A percentile compares a stretch with the other conserved stretches of the same genome.
phyloP scores from a whole-genome alignment of 2,329 filamentous ascomycete species.

The Pezicula radicicola region DNA sequence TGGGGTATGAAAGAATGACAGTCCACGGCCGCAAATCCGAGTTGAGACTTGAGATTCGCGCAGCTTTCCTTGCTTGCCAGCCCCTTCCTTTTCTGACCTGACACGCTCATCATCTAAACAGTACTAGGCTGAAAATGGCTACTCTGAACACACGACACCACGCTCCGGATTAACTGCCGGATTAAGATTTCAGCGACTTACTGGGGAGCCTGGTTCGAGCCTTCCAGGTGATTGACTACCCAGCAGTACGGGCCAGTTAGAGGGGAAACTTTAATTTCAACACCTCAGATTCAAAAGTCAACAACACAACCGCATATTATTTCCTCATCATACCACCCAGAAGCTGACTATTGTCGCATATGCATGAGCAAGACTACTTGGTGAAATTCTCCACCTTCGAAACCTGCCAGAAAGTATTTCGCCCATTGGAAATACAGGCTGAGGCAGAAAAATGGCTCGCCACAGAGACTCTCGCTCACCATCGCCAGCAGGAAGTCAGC shows the following conservation, averaged over 20 bases:
- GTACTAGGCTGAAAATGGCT: neutral
- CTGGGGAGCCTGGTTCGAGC: too few relatives aligned
- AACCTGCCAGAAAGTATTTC: constrained; percentile 39
- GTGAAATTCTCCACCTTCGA: constrained; percentile 1
- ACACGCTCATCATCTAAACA: constrained; percentile 11
- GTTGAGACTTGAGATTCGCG: neutral
- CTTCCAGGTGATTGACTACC: too few relatives aligned
- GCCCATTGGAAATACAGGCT: constrained; percentile 25
- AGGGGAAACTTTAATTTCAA: neutral
- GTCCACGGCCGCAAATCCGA: neutral
- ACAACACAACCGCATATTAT: neutral
- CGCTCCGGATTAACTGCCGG: neutral
- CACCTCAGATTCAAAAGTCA: too few relatives aligned
- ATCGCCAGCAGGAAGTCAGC: constrained; percentile 87
- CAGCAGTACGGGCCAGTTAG: neutral
- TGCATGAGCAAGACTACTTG: neutral
- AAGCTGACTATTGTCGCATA: neutral
- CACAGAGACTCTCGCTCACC: constrained; percentile 74
- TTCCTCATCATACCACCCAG: neutral
- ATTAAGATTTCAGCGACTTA: too few relatives aligned
- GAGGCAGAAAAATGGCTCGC: constrained; percentile 51
- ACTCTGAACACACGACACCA: neutral
- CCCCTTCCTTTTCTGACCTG: constrained; percentile 13
- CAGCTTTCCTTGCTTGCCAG: constrained; percentile 5
- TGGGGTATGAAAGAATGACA: neutral